phyloP scores from a whole-genome alignment of 352 stramenopile genomes.

The Globisporangium nunn region DNA sequence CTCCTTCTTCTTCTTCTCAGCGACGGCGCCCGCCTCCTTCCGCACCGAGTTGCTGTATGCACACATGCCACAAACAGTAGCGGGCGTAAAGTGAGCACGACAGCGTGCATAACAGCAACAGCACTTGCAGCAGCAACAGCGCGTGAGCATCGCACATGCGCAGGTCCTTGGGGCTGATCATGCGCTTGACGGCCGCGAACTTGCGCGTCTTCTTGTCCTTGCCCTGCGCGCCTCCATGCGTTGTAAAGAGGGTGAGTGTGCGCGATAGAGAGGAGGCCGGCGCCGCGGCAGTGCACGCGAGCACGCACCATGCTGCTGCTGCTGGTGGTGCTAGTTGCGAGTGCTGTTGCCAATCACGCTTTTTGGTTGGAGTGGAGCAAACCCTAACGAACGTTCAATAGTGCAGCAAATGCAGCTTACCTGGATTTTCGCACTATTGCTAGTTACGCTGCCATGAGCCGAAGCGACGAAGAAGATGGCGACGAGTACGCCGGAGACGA shows the following conservation, averaged over 20 bases:
- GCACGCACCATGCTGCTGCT: slow-evolving; percentile 13
- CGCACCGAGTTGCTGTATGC: slow-evolving; percentile 66
- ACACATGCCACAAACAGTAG: background rate
- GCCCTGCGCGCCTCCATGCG: slow-evolving; percentile 31
- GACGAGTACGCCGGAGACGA: background rate
- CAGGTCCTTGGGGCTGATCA: slow-evolving; percentile 97
- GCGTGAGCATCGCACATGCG: slow-evolving; percentile 78
- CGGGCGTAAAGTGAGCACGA: background rate
- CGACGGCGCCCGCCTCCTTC: slow-evolving; percentile 60
- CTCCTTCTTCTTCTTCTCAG: slow-evolving; percentile 88
- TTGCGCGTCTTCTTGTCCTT: slow-evolving; percentile 99
- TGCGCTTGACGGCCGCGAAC: slow-evolving; percentile 97
- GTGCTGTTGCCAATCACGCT: background rate
- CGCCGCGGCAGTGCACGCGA: no score
- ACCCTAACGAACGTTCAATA: background rate
- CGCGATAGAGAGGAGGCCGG: background rate
- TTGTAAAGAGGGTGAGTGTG: background rate
- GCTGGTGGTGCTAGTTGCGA: background rate
- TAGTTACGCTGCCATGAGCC: background rate
- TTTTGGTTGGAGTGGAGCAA: background rate
- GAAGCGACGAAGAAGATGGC: background rate
- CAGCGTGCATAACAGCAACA: background rate
- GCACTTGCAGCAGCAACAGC: background rate
- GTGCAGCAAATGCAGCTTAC: background rate
- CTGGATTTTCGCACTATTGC: no score